Conservation (phyloP, 176 grass and related monocot genomes). For the Paspalum vaginatum region DNA sequence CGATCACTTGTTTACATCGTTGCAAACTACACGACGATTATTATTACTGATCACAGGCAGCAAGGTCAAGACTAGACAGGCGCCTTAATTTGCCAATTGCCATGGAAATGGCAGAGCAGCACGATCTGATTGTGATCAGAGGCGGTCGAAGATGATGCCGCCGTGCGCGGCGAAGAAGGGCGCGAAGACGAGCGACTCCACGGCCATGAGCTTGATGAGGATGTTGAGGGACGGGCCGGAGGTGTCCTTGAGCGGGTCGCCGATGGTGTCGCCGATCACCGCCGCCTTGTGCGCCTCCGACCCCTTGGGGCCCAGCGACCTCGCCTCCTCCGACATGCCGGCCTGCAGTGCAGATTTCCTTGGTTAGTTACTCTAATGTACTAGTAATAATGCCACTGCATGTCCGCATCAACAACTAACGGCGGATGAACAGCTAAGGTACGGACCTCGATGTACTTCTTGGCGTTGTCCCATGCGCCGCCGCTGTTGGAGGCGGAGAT, state of each 20-base stretch:
- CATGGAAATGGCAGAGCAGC: background rate
- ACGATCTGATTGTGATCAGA: constrained; percentile 3
- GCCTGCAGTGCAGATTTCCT: constrained; percentile 36
- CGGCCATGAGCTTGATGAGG: constrained; percentile 93
- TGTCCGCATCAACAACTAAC: too few species aligned
- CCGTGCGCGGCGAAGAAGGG: constrained; percentile 86
- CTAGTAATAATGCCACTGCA: too few species aligned
- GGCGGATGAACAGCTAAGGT: too few species aligned
- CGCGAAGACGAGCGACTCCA: constrained; percentile 85
- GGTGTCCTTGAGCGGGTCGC: constrained; percentile 90
- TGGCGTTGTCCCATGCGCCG: constrained; percentile 95
- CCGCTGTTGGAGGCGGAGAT: constrained; percentile 94
- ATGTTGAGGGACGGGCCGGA: constrained; percentile 91
- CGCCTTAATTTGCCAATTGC: background rate
- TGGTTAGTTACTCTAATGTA: background rate
- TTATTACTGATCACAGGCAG: background rate
- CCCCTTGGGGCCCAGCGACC: constrained; percentile 78
- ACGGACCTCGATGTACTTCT: constrained; percentile 98
- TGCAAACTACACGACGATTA: background rate
- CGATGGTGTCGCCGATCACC: constrained; percentile 85
- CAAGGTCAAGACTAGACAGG: background rate
- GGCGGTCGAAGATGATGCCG: constrained; percentile 70
- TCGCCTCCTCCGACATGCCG: constrained; percentile 76
- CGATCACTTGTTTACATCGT: background rate
- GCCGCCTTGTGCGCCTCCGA: constrained; percentile 87